phyloP scores from a whole-genome alignment of 2,329 filamentous ascomycete species.

The Ceratocystis smalleyi region DNA sequence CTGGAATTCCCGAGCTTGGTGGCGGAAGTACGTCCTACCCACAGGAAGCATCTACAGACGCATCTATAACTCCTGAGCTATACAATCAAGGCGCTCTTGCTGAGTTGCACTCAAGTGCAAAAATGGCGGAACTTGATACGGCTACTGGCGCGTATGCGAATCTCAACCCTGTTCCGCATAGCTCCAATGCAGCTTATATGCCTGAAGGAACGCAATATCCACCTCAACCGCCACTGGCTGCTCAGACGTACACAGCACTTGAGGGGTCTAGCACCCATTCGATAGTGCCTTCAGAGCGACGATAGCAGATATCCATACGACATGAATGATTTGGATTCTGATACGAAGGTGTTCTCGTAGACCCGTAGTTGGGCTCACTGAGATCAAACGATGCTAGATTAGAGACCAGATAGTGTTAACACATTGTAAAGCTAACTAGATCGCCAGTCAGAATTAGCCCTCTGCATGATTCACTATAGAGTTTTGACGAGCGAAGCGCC shows the following conservation, averaged over 20 bases:
- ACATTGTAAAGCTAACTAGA: too few species aligned
- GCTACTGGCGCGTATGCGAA: background rate
- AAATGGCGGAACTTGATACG: background rate
- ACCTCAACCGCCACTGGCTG: background rate
- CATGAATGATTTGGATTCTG: background rate
- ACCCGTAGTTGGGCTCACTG: too few species aligned
- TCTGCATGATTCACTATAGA: too few species aligned
- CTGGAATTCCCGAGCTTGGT: conserved; percentile 4
- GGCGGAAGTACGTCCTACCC: background rate
- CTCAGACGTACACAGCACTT: background rate
- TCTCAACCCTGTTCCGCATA: background rate
- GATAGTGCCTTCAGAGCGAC: background rate
- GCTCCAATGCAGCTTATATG: background rate
- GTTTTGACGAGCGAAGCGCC: too few species aligned
- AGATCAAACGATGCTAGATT: too few species aligned
- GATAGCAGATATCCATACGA: background rate
- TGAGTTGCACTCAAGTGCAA: background rate
- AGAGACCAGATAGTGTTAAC: too few species aligned
- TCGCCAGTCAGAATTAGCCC: too few species aligned
- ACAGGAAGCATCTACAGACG: background rate
- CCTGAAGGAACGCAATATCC: background rate
- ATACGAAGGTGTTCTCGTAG: too few species aligned
- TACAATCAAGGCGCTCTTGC: conserved; percentile 28
- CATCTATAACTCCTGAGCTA: background rate
- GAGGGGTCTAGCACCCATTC: background rate